Percentiles rank a stretch among this genome's conserved stretches.
Conservation (phyloP, 2,329 filamentous ascomycete genomes). For the Tolypocladium ovalisporum region DNA sequence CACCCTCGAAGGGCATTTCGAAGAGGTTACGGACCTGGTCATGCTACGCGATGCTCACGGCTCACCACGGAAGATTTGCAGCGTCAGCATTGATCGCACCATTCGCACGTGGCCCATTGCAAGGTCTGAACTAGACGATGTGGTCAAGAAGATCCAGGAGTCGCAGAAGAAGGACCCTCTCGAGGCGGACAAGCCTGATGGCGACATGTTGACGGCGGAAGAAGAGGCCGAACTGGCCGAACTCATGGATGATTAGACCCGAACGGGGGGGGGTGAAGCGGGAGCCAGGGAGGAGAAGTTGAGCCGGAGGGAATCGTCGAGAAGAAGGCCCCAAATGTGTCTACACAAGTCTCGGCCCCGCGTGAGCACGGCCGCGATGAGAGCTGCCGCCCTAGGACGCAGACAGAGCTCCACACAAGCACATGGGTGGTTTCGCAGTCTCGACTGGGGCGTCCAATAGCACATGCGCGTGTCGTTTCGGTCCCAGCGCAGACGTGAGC, state of each 20-base stretch:
- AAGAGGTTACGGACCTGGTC: conserved; percentile 78
- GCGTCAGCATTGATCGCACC: conserved; percentile 83
- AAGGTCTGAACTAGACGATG: conserved; percentile 42
- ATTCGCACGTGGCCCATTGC: conserved; percentile 73
- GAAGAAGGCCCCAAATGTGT: neutral
- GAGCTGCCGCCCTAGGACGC: neutral
- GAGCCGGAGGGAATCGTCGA: neutral
- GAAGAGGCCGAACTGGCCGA: conserved; percentile 90
- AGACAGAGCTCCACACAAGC: neutral
- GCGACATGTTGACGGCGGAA: conserved; percentile 62
- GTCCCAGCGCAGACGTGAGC: neutral
- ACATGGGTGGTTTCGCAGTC: neutral
- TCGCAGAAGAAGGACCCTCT: conserved; percentile 36
- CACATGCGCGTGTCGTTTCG: neutral
- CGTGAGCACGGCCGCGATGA: neutral
- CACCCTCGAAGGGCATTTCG: conserved; percentile 73
- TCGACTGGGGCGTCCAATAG: neutral
- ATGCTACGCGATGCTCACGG: conserved; percentile 37
- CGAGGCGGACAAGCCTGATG: conserved; percentile 32
- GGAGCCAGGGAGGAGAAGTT: neutral
- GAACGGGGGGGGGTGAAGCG: neutral
- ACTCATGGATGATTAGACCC: conserved; percentile 61
- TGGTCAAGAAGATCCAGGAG: conserved; percentile 32
- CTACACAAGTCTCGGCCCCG: neutral
- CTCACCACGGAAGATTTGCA: conserved; percentile 47